These are phyloP conservation scores for Ganoderma lingzhi DNA, from an alignment of 1,284 basidiomycete genomes.

Conservation along the genomic window DNA sequence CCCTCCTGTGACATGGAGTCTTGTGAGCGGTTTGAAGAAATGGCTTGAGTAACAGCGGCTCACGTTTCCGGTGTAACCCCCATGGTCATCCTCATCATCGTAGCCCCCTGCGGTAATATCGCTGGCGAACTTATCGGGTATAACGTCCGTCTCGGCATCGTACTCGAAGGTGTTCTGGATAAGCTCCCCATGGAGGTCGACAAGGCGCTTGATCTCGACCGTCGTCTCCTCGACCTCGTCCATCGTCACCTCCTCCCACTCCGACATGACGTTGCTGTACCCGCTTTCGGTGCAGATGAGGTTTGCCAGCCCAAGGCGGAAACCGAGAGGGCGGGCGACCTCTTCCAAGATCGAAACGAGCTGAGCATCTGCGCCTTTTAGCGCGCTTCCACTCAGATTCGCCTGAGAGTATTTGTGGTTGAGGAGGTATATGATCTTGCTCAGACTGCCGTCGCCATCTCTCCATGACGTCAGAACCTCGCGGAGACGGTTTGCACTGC, in stretches of 20 bases:
- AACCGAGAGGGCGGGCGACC: slow-evolving; percentile 31
- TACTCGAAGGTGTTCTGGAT: neutral
- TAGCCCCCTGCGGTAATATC: neutral
- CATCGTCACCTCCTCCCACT: neutral
- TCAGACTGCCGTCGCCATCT: slow-evolving; percentile 15
- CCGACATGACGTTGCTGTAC: neutral
- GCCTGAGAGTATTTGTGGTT: slow-evolving; percentile 37
- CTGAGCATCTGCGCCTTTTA: slow-evolving; percentile 39
- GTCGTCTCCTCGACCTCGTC: neutral
- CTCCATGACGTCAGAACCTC: slow-evolving; percentile 33
- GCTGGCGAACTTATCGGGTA: neutral
- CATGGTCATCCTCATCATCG: slow-evolving; percentile 31
- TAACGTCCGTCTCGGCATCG: neutral
- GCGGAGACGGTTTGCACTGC: slow-evolving; percentile 18
- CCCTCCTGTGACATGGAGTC: neutral
- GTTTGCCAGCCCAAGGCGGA: slow-evolving; percentile 46
- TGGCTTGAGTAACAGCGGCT: slow-evolving; percentile 31
- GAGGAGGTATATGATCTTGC: slow-evolving; percentile 36
- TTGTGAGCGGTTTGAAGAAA: neutral
- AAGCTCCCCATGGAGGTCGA: neutral
- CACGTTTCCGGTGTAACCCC: slow-evolving; percentile 54
- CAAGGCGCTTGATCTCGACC: slow-evolving; percentile 1
- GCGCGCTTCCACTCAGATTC: slow-evolving; percentile 29
- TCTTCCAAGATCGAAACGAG: slow-evolving; percentile 29
- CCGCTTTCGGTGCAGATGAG: slow-evolving; percentile 38